A percentile compares a stretch with the other conserved stretches of the same genome.
These are phyloP conservation scores for Boletus coccyginus DNA, from an alignment of 768 basidiomycete species.

Conservation along the genomic window DNA sequence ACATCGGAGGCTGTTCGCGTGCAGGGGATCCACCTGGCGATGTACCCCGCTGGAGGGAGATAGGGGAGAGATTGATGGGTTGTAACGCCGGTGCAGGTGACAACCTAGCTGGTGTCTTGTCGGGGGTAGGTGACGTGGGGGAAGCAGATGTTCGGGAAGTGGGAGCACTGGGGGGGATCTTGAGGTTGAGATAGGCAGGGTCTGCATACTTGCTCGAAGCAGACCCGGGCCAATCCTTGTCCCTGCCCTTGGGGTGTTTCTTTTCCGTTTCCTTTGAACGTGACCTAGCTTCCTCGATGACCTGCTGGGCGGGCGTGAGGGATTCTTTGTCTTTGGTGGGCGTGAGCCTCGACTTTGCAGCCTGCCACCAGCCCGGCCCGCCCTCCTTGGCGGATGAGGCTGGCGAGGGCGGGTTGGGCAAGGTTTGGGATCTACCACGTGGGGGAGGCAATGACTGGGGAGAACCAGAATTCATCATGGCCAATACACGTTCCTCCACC, in stretches of 20 bases:
- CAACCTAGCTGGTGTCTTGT: conserved; percentile 27
- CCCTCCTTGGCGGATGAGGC: conserved; percentile 62
- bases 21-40: conserved; percentile 38
- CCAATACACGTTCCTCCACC: conserved; percentile 72
- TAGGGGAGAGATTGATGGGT: conserved; percentile 53
- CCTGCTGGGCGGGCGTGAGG: conserved; percentile 83
- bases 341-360: conserved; percentile 72
- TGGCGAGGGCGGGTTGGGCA: conserved; percentile 60
- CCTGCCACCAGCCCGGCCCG: conserved; percentile 62
- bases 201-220: conserved; percentile 53
- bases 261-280: conserved; percentile 58
- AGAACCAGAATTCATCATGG: conserved; percentile 57
- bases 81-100: conserved; percentile 42
- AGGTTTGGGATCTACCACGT: conserved; percentile 57
- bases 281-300: conserved; percentile 71
- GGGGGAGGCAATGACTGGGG: conserved; percentile 50
- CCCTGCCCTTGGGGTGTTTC: conserved; percentile 39
- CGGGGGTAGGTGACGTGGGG: conserved; percentile 65
- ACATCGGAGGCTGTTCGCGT: conserved; percentile 62
- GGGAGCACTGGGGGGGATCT: conserved; percentile 46
- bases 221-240: conserved; percentile 57
- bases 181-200: conserved; percentile 55
- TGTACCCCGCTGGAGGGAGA: conserved; percentile 52
- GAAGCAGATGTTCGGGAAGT: conserved; percentile 46
- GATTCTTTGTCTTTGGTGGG: conserved; percentile 72